A percentile compares a stretch with the other conserved stretches of the same genome.
phyloP scores from a whole-genome alignment of 2,329 filamentous ascomycete species.

The Periconia sp. region DNA sequence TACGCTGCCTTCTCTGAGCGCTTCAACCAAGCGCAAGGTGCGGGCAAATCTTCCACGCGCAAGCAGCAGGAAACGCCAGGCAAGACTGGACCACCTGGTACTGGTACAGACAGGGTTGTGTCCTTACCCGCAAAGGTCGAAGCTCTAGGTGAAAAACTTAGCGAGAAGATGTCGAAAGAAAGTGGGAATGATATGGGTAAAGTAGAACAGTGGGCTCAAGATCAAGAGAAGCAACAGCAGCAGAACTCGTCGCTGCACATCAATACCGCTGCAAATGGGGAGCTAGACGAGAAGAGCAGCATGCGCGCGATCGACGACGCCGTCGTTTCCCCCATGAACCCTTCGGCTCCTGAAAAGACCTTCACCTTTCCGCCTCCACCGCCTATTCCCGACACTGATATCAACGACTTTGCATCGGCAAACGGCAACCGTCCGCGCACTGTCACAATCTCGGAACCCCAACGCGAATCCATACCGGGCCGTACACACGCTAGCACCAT shows the following conservation, averaged over 20 bases:
- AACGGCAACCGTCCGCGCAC: conserved; percentile 35
- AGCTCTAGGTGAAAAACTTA: conserved; percentile 35
- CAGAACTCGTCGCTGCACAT: conserved; percentile 22
- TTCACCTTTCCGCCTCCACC: conserved; percentile 40
- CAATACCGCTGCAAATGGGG: conserved; percentile 20
- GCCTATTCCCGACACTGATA: conserved; percentile 33
- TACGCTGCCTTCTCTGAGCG: conserved; percentile 77
- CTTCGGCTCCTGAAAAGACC: conserved; percentile 25
- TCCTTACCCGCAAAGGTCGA: conserved; percentile 29
- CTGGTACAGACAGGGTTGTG: conserved; percentile 37
- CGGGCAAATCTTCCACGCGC: conserved; percentile 59
- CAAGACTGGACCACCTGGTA: conserved; percentile 57
- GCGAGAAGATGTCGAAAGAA: conserved; percentile 35
- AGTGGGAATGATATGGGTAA: conserved; percentile 29
- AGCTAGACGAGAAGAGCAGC: conserved; percentile 41
- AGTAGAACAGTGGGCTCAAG: conserved; percentile 47
- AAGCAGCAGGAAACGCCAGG: conserved; percentile 55
- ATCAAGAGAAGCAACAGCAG: conserved; percentile 41
- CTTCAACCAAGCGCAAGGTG: conserved; percentile 71
- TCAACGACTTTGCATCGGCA: conserved; percentile 17
- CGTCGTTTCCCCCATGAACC: conserved; percentile 36
- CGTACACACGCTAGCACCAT: conserved; percentile 18
- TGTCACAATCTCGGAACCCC: conserved; percentile 44
- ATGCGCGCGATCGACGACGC: conserved; percentile 34
- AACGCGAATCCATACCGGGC: conserved; percentile 10